Percentiles rank a stretch among this genome's conserved stretches.
phyloP scores from a whole-genome alignment of 1,284 basidiomycete genomes.

The Ustilago cynodontis region DNA sequence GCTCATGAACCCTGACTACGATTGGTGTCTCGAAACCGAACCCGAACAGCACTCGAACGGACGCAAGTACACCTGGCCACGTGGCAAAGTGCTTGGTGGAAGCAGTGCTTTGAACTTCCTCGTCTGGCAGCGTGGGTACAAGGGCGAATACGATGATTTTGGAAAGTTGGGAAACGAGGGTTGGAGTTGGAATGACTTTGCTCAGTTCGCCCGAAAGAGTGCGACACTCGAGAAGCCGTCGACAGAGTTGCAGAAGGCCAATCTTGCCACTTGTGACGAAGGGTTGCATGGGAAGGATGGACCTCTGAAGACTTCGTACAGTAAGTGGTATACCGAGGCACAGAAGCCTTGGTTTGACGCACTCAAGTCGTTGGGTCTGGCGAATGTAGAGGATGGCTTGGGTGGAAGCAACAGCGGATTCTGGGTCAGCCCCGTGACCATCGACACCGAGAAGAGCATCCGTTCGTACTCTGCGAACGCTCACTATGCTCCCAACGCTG shows the following conservation, averaged over 20 bases:
- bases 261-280: conserved; percentile 49
- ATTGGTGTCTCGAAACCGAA: conserved; percentile 51
- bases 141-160: conserved; percentile 58
- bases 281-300: conserved; percentile 48
- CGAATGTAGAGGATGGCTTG: conserved; percentile 42
- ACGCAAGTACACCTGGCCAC: conserved; percentile 54
- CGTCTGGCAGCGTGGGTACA: conserved; percentile 58
- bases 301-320: conserved; percentile 51
- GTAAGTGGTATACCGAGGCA: conserved; percentile 57
- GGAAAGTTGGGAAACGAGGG: conserved; percentile 52
- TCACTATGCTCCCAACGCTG: conserved; percentile 52
- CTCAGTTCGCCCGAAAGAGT: conserved; percentile 38
- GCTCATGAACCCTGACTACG: conserved; percentile 58
- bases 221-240: conserved; percentile 40
- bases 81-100: conserved; percentile 51
- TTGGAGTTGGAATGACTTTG: conserved; percentile 59
- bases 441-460: conserved; percentile 40
- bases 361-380: conserved; percentile 50
- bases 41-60: conserved; percentile 49
- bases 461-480: conserved; percentile 53
- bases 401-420: conserved; percentile 55
- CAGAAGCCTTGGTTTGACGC: conserved; percentile 56
- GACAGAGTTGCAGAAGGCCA: conserved; percentile 48
- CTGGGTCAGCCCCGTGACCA: conserved; percentile 51
- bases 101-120: conserved; percentile 72